Percentiles rank a stretch among this genome's conserved stretches.
phyloP scores from a whole-genome alignment of 1,284 basidiomycete genomes.

The Sporisorium reilianum region DNA sequence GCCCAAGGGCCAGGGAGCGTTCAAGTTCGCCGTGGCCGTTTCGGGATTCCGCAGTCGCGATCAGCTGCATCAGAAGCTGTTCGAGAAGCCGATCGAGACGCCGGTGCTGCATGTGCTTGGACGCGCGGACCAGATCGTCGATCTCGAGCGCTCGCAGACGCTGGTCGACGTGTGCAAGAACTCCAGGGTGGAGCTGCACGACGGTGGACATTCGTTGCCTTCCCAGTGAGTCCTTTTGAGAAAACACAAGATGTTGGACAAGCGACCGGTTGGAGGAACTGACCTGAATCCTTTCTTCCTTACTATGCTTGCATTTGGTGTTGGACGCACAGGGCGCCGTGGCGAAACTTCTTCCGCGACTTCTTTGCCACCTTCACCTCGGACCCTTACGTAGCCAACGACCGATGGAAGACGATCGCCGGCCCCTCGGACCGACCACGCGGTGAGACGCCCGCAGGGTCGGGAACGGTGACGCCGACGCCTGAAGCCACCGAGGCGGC shows the following conservation, averaged over 20 bases:
- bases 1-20: conserved; percentile 42
- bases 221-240: conserved; percentile 44
- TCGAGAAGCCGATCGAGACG: conserved; percentile 55
- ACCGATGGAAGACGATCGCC: conserved; percentile 40
- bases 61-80: conserved; percentile 50
- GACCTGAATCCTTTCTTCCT: background rate
- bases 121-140: conserved; percentile 56
- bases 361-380: conserved; percentile 54
- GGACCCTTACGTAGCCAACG: conserved; percentile 45
- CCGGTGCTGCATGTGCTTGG: conserved; percentile 63
- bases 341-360: conserved; percentile 66
- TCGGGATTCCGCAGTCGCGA: conserved; percentile 64
- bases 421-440: conserved; percentile 49
- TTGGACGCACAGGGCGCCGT: conserved; percentile 51
- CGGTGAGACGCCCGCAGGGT: conserved; percentile 47
- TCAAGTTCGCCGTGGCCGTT: conserved; percentile 63
- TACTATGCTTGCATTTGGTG: background rate
- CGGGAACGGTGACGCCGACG: conserved; percentile 47
- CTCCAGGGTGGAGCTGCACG: conserved; percentile 63
- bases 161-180: conserved; percentile 55
- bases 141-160: conserved; percentile 56
- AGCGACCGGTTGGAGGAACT: background rate
- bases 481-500: conserved; percentile 26
- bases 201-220: conserved; percentile 66
- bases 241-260: background rate